These are phyloP conservation scores for Bondarzewia mesenterica DNA, from an alignment of 1,284 basidiomycete genomes.

Conservation along the genomic window DNA sequence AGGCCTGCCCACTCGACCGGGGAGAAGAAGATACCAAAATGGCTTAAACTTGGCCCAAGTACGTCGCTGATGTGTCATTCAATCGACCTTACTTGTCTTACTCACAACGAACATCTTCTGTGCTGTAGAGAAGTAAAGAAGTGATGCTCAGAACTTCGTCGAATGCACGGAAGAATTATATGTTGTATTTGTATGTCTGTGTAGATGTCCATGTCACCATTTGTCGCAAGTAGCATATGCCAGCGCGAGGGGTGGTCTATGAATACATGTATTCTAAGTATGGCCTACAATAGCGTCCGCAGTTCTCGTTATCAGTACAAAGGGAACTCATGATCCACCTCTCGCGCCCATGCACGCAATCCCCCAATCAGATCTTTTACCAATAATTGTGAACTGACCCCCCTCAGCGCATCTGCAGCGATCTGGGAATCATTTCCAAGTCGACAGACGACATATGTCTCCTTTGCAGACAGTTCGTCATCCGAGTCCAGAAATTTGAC, in stretches of 20 bases:
- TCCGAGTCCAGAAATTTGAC: constrained; percentile 25
- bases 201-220: too few species aligned
- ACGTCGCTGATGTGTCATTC: constrained; percentile 19
- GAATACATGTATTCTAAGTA: too few species aligned
- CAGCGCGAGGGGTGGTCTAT: too few species aligned
- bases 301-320: constrained; percentile 54
- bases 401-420: constrained; percentile 62
- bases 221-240: too few species aligned
- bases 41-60: constrained; percentile 54
- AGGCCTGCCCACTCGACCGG: constrained; percentile 8
- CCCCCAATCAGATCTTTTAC: constrained; percentile 76
- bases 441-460: constrained; percentile 67
- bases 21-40: constrained; percentile 66
- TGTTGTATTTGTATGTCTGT: too few species aligned
- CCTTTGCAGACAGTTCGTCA: constrained; percentile 11
- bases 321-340: constrained; percentile 71
- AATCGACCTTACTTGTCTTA: too few species aligned
- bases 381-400: constrained; percentile 17
- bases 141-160: too few species aligned
- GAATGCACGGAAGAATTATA: too few species aligned
- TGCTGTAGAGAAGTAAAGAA: too few species aligned
- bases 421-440: constrained; percentile 92
- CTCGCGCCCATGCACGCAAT: constrained; percentile 64
- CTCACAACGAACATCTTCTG: too few species aligned
- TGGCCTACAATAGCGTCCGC: too few species aligned